Evolutionary conservation across 2,329 filamentous ascomycete genomes (phyloP).

Genomic region (Xylaria sp.): DNA sequence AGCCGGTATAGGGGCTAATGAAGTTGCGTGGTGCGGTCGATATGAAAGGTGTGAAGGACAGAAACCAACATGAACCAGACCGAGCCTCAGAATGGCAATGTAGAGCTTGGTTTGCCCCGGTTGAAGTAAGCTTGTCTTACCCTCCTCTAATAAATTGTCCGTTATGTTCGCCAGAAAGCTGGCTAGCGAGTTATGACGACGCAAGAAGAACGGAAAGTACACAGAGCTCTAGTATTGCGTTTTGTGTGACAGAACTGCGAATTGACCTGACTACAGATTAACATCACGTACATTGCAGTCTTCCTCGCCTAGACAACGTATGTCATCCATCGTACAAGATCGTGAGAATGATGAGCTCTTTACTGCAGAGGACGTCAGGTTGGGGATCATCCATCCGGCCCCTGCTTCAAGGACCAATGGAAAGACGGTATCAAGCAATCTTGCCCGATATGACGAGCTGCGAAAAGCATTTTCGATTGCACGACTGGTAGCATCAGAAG

Average conservation of each 20-base stretch:
- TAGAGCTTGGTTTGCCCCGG: constrained; percentile 13
- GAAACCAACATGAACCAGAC: constrained; percentile 12
- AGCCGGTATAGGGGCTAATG: constrained; percentile 14
- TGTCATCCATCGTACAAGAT: constrained; percentile 42
- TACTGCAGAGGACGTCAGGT: constrained; percentile 36
- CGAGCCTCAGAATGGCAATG: constrained; percentile 27
- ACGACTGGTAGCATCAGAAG: constrained; percentile 22
- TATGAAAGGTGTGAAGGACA: constrained; percentile 34
- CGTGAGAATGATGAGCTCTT: constrained; percentile 37
- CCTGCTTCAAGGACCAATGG: constrained; percentile 41
- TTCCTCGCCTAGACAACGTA: constrained; percentile 29
- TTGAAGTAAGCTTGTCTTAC: constrained; percentile 37
- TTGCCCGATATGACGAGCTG: constrained; percentile 37
- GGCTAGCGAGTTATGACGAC: constrained; percentile 30
- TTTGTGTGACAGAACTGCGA: constrained; percentile 39
- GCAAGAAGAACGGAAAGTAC: constrained; percentile 17
- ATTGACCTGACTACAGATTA: constrained; percentile 26
- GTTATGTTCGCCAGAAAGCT: constrained; percentile 17
- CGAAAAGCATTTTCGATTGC: constrained; percentile 35
- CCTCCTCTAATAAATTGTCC: constrained; percentile 16
- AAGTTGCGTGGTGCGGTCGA: constrained; percentile 19
- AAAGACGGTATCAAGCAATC: constrained; percentile 28
- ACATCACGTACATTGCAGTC: constrained; percentile 33
- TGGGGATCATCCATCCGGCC: constrained; percentile 35
- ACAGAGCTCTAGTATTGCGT: constrained; percentile 19